Conservation (phyloP, 2,329 filamentous ascomycete species). For the Didymella segeticola region DNA sequence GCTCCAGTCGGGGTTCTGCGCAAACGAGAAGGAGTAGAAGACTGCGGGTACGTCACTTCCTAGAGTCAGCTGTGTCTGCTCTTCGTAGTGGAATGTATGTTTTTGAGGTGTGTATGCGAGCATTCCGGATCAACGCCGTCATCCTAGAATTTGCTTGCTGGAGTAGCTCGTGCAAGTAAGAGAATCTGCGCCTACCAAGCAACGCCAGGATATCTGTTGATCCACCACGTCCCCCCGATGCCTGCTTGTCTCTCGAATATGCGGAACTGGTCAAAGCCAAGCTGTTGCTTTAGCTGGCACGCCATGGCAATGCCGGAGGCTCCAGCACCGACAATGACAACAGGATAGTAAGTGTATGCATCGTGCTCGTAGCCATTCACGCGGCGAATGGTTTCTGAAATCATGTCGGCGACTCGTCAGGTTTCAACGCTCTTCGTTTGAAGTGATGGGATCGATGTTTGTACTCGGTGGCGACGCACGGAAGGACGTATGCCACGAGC, state of each 20-base stretch:
- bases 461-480: background rate
- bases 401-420: conserved; percentile 27
- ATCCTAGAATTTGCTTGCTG: background rate
- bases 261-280: conserved; percentile 64
- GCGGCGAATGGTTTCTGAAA: conserved; percentile 44
- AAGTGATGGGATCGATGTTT: background rate
- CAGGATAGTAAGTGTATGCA: conserved; percentile 54
- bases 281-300: conserved; percentile 63
- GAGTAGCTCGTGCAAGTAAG: background rate
- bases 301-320: conserved; percentile 69
- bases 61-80: conserved; percentile 18
- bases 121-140: background rate
- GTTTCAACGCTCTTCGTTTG: background rate
- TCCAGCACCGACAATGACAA: conserved; percentile 67
- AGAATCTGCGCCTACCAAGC: conserved; percentile 30
- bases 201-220: conserved; percentile 64
- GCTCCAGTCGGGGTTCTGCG: conserved; percentile 60
- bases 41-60: conserved; percentile 56
- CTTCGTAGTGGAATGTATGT: background rate
- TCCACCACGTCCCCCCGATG: conserved; percentile 70
- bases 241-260: conserved; percentile 66
- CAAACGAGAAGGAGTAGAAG: conserved; percentile 65
- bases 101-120: background rate
- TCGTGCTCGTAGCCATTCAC: conserved; percentile 48
- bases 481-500: background rate